phyloP scores from a whole-genome alignment of 306 rosid species.

The Vigna nakashimae region DNA sequence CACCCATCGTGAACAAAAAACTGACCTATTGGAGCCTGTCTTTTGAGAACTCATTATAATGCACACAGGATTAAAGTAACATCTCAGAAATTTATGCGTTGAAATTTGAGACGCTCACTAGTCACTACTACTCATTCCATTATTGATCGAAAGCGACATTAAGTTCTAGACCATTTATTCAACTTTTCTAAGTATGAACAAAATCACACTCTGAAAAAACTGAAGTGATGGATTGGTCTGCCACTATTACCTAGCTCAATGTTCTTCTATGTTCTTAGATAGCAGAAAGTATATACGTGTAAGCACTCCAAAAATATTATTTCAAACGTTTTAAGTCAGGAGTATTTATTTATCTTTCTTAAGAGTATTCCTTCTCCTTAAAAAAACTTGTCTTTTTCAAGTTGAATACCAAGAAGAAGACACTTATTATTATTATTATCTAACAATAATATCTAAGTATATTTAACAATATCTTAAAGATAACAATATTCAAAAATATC shows the following conservation, averaged over 20 bases:
- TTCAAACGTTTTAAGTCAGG: too few species aligned
- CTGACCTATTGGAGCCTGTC: constrained; percentile 4
- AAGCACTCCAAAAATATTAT: too few species aligned
- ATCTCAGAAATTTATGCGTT: constrained; percentile 10
- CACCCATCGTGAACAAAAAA: constrained; percentile 14
- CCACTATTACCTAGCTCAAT: not conserved
- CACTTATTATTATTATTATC: too few species aligned
- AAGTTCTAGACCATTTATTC: constrained; percentile 2
- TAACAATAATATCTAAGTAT: too few species aligned
- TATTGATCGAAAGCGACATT: constrained; percentile 39
- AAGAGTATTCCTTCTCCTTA: too few species aligned
- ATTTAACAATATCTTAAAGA: too few species aligned
- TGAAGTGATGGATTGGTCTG: constrained; percentile 30
- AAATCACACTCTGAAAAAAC: constrained; percentile 5
- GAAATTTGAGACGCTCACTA: not conserved
- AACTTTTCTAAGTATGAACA: constrained; percentile 32
- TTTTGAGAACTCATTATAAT: not conserved
- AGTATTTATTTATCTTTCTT: too few species aligned
- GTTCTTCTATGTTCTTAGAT: not conserved
- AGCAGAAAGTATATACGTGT: too few species aligned
- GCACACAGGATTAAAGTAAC: not conserved
- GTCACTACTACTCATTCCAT: not conserved
- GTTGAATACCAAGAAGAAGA: too few species aligned
- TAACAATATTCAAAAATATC: too few species aligned
- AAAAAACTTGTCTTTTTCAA: too few species aligned